Percentiles rank a stretch among this genome's conserved stretches.
These are phyloP conservation scores for Furcasterigmium furcatum DNA, from an alignment of 2,329 filamentous ascomycete species.

Conservation along the genomic window DNA sequence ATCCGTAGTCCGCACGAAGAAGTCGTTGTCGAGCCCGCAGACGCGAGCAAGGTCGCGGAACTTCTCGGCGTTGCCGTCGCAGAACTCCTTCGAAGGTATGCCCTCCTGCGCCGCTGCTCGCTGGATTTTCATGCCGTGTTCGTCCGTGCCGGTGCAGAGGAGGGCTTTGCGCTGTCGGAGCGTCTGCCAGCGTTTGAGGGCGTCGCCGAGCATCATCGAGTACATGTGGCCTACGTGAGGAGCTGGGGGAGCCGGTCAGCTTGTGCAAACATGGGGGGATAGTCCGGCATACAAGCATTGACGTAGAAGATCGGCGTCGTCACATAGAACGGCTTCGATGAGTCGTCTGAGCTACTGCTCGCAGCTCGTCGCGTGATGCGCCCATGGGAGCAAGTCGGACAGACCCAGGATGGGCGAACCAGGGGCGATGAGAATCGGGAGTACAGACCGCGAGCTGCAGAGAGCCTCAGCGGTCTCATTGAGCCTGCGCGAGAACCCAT, in stretches of 20 bases:
- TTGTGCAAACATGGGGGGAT: background rate
- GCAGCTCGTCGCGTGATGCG: slow-evolving; percentile 22
- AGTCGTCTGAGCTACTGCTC: slow-evolving; percentile 7
- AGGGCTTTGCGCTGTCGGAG: slow-evolving; percentile 69
- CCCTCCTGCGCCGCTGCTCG: slow-evolving; percentile 72
- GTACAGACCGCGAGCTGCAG: slow-evolving; percentile 3
- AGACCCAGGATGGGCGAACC: slow-evolving; percentile 19
- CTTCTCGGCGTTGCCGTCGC: slow-evolving; percentile 76
- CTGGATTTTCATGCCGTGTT: slow-evolving; percentile 97
- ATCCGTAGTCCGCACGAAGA: slow-evolving; percentile 93
- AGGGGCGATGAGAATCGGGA: slow-evolving; percentile 1
- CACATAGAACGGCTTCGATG: slow-evolving; percentile 81
- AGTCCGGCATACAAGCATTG: slow-evolving; percentile 67
- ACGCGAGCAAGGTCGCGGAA: slow-evolving; percentile 73
- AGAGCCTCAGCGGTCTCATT: slow-evolving; percentile 8
- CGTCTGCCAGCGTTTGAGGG: slow-evolving; percentile 86
- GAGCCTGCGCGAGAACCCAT: background rate
- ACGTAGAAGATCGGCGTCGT: slow-evolving; percentile 99
- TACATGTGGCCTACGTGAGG: slow-evolving; percentile 96
- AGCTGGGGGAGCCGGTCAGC: slow-evolving; percentile 46
- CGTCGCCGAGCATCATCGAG: slow-evolving; percentile 85
- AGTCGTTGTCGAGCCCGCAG: slow-evolving; percentile 71
- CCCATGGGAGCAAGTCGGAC: slow-evolving; percentile 21
- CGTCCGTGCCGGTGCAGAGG: slow-evolving; percentile 89
- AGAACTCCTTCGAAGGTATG: slow-evolving; percentile 77